Evolutionary conservation across 2,329 filamentous ascomycete genomes (phyloP), one percentile per base, ranked within the genome.

Genomic region (Cladophialophora immunda): DNA sequence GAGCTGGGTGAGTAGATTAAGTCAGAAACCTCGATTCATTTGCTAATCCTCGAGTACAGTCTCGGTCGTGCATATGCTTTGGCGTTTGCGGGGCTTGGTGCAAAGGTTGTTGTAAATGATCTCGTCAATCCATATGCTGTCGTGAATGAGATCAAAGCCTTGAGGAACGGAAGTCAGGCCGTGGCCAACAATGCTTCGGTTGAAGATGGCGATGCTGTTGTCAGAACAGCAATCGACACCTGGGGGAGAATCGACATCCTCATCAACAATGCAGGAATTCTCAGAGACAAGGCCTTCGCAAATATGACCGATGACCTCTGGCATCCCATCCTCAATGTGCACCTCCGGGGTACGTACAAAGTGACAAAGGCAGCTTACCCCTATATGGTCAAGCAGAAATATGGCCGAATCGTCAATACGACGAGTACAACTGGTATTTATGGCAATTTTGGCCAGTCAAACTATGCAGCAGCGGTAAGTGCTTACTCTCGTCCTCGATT

Each of bases 391-490:
- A 97, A 97, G 87, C 95, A 99, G 81, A 98, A 97, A 86, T 99
- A 97, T 76, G 95, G 95, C 72, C 93, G 95, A 75, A 89, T 99
- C 69, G 86, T 99, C 76, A 99, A 99, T 86, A 99, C 95, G 57
- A 95, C 95, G 47, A 97, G 93, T 36, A 98, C 95, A 56, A 96
- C 92, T 74, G 95, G 95, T 81, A 97, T 99, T 80, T 99, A 99
- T 78, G 95, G 95, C 74, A 99, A 97, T 87, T 99, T 98, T 78
- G 95, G 95, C 70, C 95, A 99, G 82, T 92, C 94, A 76, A 99
- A 99, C 86, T 99, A 99, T 80, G 87, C 95, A 69, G 92, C 94
- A 67, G 92, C 92, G 65, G 89, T 92, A 86, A 83, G 89, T 85
- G 9, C 19, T 25, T 34, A 27, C 58, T 34, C 58, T 29, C 25